Conservation (phyloP, 2,329 filamentous ascomycete species). For the Mycosphaerella sp. region DNA sequence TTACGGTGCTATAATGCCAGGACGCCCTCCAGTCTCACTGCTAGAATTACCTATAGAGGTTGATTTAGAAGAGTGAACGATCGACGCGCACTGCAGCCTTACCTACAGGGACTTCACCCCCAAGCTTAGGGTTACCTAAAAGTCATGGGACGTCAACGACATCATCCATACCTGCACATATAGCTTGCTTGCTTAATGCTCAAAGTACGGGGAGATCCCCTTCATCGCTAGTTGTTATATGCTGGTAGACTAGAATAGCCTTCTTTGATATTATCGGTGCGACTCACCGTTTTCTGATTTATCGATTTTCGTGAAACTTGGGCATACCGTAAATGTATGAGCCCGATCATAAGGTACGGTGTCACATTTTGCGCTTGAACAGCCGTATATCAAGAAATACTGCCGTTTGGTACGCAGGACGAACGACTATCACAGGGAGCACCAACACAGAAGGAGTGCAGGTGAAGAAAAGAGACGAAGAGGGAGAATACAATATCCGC, state of each 20-base stretch:
- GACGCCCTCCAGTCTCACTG: no score
- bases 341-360: neutral
- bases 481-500: neutral
- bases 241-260: neutral
- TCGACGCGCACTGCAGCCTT: no score
- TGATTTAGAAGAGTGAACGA: no score
- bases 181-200: neutral
- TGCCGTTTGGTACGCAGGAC: neutral
- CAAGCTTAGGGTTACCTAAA: neutral
- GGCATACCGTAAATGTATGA: neutral
- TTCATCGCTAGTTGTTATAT: neutral
- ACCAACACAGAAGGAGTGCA: neutral
- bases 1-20: no score
- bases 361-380: neutral
- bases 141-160: conserved; percentile 1
- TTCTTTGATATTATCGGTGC: neutral
- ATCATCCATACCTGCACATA: neutral
- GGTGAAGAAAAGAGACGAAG: neutral
- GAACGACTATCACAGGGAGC: neutral
- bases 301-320: neutral
- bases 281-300: neutral
- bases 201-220: neutral
- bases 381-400: neutral
- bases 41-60: no score
- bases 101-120: no score